Percentiles rank a stretch among this genome's conserved stretches.
These are phyloP conservation scores for Phylloporus sp. DNA, from an alignment of 768 basidiomycete species.

Conservation along the genomic window DNA sequence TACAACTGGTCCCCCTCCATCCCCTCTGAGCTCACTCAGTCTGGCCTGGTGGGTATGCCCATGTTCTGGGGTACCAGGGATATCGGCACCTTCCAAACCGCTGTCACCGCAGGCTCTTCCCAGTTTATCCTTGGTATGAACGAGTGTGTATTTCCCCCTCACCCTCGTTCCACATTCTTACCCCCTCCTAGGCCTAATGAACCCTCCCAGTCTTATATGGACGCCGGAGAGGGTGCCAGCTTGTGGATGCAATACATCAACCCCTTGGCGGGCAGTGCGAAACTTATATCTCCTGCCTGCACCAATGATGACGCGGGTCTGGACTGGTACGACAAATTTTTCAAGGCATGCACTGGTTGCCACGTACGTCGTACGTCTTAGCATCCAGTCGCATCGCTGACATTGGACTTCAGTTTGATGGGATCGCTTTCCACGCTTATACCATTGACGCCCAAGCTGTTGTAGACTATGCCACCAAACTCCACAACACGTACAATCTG, in stretches of 20 bases:
- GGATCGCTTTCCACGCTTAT: slow-evolving; percentile 67
- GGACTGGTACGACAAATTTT: slow-evolving; percentile 61
- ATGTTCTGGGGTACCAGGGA: slow-evolving; percentile 72
- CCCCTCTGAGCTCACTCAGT: slow-evolving; percentile 31
- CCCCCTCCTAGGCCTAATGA: slow-evolving; percentile 57
- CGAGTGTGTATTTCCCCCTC: slow-evolving; percentile 48
- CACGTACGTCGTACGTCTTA: slow-evolving; percentile 35
- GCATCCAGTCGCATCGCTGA: neutral
- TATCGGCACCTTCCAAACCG: slow-evolving; percentile 38
- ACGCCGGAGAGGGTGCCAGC: slow-evolving; percentile 39
- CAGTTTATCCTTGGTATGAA: slow-evolving; percentile 56
- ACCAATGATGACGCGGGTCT: slow-evolving; percentile 57
- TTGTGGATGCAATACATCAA: slow-evolving; percentile 61
- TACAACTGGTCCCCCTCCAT: slow-evolving; percentile 62
- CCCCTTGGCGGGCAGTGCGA: slow-evolving; percentile 56
- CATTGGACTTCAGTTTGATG: slow-evolving; percentile 42
- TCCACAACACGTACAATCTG: slow-evolving; percentile 39
- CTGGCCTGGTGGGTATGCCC: slow-evolving; percentile 46
- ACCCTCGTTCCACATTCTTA: slow-evolving; percentile 5
- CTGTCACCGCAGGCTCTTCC: slow-evolving; percentile 49
- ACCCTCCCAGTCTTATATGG: slow-evolving; percentile 54
- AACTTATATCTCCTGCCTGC: slow-evolving; percentile 59
- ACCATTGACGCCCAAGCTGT: slow-evolving; percentile 43
- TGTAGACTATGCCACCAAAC: slow-evolving; percentile 44
- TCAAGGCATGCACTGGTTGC: slow-evolving; percentile 46